phyloP scores from a whole-genome alignment of 2,329 filamentous ascomycete genomes.

The Purpureocillium takamizusanense region DNA sequence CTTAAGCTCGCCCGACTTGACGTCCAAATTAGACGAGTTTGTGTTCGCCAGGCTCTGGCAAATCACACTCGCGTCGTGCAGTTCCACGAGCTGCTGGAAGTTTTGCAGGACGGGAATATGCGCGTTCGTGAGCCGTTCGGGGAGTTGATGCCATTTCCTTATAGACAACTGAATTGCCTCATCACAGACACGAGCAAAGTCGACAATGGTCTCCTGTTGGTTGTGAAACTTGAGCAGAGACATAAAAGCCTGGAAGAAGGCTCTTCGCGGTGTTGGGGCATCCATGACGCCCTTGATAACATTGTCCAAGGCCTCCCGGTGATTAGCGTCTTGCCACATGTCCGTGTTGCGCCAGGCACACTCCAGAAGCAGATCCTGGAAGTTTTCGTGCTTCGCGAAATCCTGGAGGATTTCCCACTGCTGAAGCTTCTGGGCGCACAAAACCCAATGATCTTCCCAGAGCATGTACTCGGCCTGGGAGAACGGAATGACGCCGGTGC shows the following conservation, averaged over 20 bases:
- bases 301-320: conserved; percentile 81
- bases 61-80: conserved; percentile 96
- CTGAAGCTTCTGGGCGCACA: conserved; percentile 95
- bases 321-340: conserved; percentile 81
- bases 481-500: conserved; percentile 92
- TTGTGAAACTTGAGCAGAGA: conserved; percentile 88
- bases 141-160: conserved; percentile 98
- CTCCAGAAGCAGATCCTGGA: conserved; percentile 91
- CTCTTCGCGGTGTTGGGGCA: conserved; percentile 83
- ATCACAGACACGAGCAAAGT: conserved; percentile 87
- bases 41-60: conserved; percentile 84
- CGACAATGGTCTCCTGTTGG: conserved; percentile 67
- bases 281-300: conserved; percentile 97
- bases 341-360: conserved; percentile 94
- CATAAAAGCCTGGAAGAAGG: conserved; percentile 99
- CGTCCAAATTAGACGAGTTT: conserved; percentile 75
- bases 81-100: conserved; percentile 94
- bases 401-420: conserved; percentile 98
- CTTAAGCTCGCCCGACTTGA: conserved; percentile 93
- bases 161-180: conserved; percentile 97
- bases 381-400: conserved; percentile 97
- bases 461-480: conserved; percentile 97
- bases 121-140: conserved; percentile 83
- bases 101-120: conserved; percentile 93
- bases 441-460: conserved; percentile 98